A percentile compares a stretch with the other conserved stretches of the same genome.
phyloP scores from a whole-genome alignment of 2,329 filamentous ascomycete species.

The Metarhizium sp. region DNA sequence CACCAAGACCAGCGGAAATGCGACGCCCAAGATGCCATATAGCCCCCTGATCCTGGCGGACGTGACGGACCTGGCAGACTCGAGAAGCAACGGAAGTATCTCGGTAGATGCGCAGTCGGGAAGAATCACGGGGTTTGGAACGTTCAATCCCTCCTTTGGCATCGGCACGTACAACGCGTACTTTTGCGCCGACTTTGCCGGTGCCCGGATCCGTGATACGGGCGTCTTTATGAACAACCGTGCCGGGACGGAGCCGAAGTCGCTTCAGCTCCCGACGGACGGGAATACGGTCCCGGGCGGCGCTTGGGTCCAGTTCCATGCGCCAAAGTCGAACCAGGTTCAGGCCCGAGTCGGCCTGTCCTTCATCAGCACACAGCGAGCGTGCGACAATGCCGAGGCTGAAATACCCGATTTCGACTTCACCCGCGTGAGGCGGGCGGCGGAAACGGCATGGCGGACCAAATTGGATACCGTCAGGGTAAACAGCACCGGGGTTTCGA shows the following conservation, averaged over 20 bases:
- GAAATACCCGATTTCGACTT: constrained; percentile 64
- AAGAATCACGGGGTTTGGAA: constrained; percentile 49
- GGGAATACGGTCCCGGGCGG: constrained; percentile 33
- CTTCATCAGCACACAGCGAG: constrained; percentile 57
- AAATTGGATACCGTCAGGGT: constrained; percentile 53
- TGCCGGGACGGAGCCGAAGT: constrained; percentile 33
- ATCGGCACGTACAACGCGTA: constrained; percentile 46
- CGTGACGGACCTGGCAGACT: constrained; percentile 42
- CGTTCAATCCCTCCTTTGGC: constrained; percentile 52
- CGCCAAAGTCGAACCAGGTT: constrained; percentile 32
- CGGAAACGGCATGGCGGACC: constrained; percentile 51
- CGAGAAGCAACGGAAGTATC: constrained; percentile 14
- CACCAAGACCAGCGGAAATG: constrained; percentile 7
- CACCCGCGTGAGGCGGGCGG: constrained; percentile 39
- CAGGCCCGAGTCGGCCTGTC: constrained; percentile 61
- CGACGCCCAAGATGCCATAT: constrained; percentile 7
- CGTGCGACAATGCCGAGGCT: constrained; percentile 58
- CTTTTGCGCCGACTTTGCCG: constrained; percentile 52
- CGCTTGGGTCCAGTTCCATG: constrained; percentile 53
- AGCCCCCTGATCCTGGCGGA: constrained; percentile 50
- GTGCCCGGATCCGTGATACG: constrained; percentile 40
- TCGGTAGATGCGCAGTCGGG: constrained; percentile 32
- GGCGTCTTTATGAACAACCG: constrained; percentile 49
- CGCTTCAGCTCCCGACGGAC: constrained; percentile 20
- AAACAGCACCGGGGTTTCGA: constrained; percentile 42